phyloP scores from a whole-genome alignment of 768 basidiomycete genomes.

The Asterophora lycoperdoides region DNA sequence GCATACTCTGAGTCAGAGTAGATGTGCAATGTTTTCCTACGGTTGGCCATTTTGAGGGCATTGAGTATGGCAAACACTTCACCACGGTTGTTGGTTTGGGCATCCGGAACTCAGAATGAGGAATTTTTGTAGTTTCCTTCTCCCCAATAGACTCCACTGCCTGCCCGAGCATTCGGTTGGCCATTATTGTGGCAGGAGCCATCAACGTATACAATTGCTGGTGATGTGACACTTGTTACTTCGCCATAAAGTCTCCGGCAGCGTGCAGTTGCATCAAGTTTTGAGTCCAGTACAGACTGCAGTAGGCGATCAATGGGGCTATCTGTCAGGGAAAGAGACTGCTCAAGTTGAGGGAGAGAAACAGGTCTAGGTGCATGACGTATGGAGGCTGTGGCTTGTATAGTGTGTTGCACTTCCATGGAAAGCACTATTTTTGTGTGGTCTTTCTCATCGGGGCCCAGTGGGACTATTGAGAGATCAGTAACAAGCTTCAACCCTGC shows the following conservation, averaged over 20 bases:
- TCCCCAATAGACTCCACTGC: slow-evolving; percentile 7
- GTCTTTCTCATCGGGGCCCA: background rate
- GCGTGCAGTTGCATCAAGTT: background rate
- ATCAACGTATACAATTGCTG: slow-evolving; percentile 1
- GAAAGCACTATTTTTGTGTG: background rate
- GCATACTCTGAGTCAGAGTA: slow-evolving; percentile 15
- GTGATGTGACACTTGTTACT: background rate
- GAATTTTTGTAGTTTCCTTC: background rate
- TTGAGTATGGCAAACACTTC: slow-evolving; percentile 14
- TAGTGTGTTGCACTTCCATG: background rate
- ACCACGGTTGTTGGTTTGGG: slow-evolving; percentile 14
- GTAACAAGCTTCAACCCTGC: background rate
- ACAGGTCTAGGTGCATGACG: background rate
- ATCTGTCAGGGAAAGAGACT: background rate
- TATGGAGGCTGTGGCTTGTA: too few species aligned
- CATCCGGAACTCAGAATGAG: background rate
- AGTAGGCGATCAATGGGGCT: background rate
- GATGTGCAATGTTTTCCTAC: background rate
- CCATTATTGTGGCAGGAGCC: slow-evolving; percentile 7
- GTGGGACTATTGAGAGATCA: background rate
- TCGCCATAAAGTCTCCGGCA: background rate
- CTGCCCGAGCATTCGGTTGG: background rate
- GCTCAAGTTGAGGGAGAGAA: too few species aligned
- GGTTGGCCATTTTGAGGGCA: background rate
- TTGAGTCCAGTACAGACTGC: background rate